These are phyloP conservation scores for Thalia dealbata DNA, from an alignment of 176 grass and related monocot species.

Conservation along the genomic window DNA sequence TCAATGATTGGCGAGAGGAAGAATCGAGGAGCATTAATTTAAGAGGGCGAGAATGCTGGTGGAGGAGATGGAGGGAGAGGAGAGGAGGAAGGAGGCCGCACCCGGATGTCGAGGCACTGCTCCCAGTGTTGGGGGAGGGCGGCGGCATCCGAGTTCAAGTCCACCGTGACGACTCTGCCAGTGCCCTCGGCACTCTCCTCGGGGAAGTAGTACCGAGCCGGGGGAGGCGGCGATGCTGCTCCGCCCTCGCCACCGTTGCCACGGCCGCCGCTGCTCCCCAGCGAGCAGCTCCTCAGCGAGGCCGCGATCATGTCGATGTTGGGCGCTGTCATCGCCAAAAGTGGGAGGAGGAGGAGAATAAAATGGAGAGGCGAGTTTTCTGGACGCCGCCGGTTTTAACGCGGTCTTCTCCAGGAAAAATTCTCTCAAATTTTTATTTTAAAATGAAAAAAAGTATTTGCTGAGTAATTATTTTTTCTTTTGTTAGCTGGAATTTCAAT, in stretches of 20 bases:
- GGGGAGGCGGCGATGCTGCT: not conserved
- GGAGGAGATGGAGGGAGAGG: not conserved
- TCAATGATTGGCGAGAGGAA: slow-evolving; percentile 3
- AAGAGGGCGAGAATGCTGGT: not conserved
- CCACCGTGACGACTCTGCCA: slow-evolving; percentile 56
- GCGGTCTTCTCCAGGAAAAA: not conserved
- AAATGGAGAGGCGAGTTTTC: not conserved
- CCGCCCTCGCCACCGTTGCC: not conserved
- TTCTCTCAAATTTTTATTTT: no score
- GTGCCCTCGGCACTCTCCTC: slow-evolving; percentile 34
- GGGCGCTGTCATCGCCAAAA: not conserved
- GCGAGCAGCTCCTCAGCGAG: slow-evolving; percentile 34
- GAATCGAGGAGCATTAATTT: slow-evolving; percentile 1
- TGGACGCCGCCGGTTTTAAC: slow-evolving; percentile 3
- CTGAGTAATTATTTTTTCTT: no score
- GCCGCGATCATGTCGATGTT: slow-evolving; percentile 5
- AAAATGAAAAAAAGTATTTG: no score
- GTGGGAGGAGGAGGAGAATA: not conserved
- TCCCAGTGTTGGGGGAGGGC: slow-evolving; percentile 91
- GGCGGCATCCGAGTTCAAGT: slow-evolving; percentile 77
- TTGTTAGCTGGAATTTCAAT: no score
- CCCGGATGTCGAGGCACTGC: slow-evolving; percentile 96
- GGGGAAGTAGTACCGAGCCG: not conserved
- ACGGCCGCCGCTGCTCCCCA: slow-evolving; percentile 12
- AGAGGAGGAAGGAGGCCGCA: slow-evolving; percentile 18